phyloP scores from a whole-genome alignment of 116 monocot genomes.

The Zostera marina region DNA sequence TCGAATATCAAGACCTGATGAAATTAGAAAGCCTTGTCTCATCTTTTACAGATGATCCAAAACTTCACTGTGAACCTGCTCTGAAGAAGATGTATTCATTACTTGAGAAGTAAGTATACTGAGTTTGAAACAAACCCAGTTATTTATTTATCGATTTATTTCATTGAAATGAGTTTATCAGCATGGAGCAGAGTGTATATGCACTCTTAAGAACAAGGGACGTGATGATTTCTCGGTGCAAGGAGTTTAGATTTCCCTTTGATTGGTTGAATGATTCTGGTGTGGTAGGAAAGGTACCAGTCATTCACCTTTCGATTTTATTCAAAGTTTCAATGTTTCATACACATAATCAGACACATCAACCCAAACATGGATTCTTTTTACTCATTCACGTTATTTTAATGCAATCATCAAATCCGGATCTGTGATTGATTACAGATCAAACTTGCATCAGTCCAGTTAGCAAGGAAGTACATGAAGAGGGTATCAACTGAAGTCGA shows the following conservation, averaged over 20 bases:
- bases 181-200: slow-evolving; percentile 88
- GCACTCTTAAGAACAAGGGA: slow-evolving; percentile 80
- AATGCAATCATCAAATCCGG: too few relatives aligned
- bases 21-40: slow-evolving; percentile 63
- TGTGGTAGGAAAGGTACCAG: slow-evolving; percentile 72
- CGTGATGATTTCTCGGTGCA: slow-evolving; percentile 74
- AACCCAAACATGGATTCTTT: background rate
- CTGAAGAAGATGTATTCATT: slow-evolving; percentile 94
- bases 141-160: too few relatives aligned
- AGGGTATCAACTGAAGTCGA: slow-evolving; percentile 83
- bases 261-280: slow-evolving; percentile 88
- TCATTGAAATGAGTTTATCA: slow-evolving; percentile 10
- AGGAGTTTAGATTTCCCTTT: slow-evolving; percentile 73
- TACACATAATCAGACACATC: too few relatives aligned
- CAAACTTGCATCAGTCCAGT: slow-evolving; percentile 78
- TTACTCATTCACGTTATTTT: background rate
- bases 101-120: slow-evolving; percentile 72
- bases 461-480: slow-evolving; percentile 95
- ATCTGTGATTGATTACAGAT: slow-evolving; percentile 46
- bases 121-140: too few relatives aligned
- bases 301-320: background rate
- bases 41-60: slow-evolving; percentile 62
- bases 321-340: too few relatives aligned
- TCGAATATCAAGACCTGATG: slow-evolving; percentile 83
- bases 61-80: slow-evolving; percentile 63